Base-by-base conservation (phyloP, 116 monocot species). In the Phalaenopsis hybrid region DNA sequence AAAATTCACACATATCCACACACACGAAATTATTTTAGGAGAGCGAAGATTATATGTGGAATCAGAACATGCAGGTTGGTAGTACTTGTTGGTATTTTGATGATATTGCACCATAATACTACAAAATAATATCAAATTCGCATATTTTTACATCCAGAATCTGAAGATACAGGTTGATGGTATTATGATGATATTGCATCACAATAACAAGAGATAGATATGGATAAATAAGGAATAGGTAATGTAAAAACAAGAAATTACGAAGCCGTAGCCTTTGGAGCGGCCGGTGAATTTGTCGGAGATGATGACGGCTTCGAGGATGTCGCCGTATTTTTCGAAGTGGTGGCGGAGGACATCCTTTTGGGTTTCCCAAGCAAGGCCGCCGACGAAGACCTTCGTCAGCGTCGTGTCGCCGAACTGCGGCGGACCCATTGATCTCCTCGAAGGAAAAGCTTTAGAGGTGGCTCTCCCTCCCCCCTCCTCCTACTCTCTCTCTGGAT, bases 191-290 rank as follows among this genome's bases (percentile, higher is more conserved):
- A 28, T 28, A 28, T 28, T 28, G 28, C 28, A 28, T 28, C 28
- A 28, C 28, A 28, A 28, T 28, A 28, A 28, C 28, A 28, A 48
- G 48, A 44, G 44, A 76, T 13, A 44, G 55, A 37, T 5, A 2
- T 15, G 13, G 73, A 73, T 37, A 41, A 10, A 37, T 1, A 1
- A 34, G 72, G 15, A 28, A 28, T 28, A 28, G 28, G 28, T 28
- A 28, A 28, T 28, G 28, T 28, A 28, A 28, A 28, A 55, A 31
- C 41, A 67, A 51, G 9, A 28, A 20, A 59, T 78, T 76, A 86
- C 86, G 65, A 86, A 82, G 68, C 86, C 86, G 81, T 82, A 86
- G 79, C 86, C 86, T 72, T 86, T 86, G 79, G 86, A 86, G n/a
- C 86, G 79, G 48, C 86, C 86, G 75, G 86, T 82, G 79, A 79